A percentile compares a stretch with the other conserved stretches of the same genome.
Evolutionary conservation across 257 asterid genomes (phyloP).

Genomic region (Apocynum venetum): DNA sequence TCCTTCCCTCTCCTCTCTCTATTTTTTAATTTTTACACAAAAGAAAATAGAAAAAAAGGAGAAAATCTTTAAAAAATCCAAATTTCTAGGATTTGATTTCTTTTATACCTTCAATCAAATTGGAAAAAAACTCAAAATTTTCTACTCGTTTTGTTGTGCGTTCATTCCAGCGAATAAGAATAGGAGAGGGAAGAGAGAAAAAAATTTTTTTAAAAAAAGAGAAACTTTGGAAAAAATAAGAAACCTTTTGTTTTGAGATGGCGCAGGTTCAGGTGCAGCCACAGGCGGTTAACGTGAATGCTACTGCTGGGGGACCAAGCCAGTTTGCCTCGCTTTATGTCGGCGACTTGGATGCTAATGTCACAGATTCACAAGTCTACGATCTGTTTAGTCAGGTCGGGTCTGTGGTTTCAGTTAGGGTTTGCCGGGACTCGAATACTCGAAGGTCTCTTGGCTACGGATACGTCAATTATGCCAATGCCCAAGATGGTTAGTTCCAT

Average conservation of each 20-base stretch:
- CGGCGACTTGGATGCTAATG: constrained; percentile 79
- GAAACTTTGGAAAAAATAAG: constrained; percentile 24
- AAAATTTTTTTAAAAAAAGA: constrained; percentile 29
- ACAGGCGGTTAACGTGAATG: constrained; percentile 44
- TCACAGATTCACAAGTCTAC: constrained; percentile 78
- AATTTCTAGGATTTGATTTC: constrained; percentile 25
- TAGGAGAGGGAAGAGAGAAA: constrained; percentile 89
- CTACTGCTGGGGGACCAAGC: constrained; percentile 30
- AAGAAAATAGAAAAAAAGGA: constrained; percentile 20
- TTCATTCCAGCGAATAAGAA: constrained; percentile 48
- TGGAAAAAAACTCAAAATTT: constrained; percentile 6
- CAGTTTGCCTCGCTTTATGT: constrained; percentile 82
- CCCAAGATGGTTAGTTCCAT: constrained; percentile 65
- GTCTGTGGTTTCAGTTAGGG: constrained; percentile 90
- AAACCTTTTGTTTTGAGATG: constrained; percentile 34
- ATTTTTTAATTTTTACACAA: background rate
- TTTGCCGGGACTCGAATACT: constrained; percentile 75
- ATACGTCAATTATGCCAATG: constrained; percentile 74
- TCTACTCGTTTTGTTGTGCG: constrained; percentile 9
- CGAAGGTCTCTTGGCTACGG: constrained; percentile 86
- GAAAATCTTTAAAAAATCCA: constrained; percentile 28
- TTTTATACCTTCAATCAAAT: constrained; percentile 20
- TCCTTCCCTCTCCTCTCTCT: constrained; percentile 52
- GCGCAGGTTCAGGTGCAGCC: constrained; percentile 81
- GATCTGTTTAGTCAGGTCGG: constrained; percentile 84